Percentiles rank a stretch among this genome's conserved stretches.
These are phyloP conservation scores for Raffaelea ambrosiae DNA, from an alignment of 2,329 filamentous ascomycete species.

Conservation along the genomic window DNA sequence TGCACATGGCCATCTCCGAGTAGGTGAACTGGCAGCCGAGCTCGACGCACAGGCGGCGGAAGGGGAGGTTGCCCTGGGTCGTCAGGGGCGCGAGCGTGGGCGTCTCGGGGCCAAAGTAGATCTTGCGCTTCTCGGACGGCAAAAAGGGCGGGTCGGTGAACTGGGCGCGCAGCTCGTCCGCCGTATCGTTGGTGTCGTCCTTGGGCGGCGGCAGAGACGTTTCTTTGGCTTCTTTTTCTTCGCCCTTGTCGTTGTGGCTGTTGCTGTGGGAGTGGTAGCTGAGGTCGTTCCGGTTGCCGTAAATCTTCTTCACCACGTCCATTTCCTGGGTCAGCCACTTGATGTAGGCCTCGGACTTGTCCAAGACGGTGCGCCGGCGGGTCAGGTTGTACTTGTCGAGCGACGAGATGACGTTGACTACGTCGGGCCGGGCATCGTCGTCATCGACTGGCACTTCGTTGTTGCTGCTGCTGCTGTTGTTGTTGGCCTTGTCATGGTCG, in stretches of 20 bases:
- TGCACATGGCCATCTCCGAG: constrained; percentile 94
- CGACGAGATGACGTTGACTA: constrained; percentile 66
- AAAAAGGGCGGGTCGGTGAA: constrained; percentile 82
- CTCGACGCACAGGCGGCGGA: constrained; percentile 80
- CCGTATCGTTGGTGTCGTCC: constrained; percentile 21
- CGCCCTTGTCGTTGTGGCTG: constrained; percentile 23
- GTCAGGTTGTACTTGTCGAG: constrained; percentile 66
- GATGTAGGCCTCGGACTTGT: constrained; percentile 67
- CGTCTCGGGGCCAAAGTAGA: constrained; percentile 93
- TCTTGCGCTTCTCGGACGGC: constrained; percentile 83
- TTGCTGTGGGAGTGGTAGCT: neutral
- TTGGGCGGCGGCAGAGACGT: constrained; percentile 20
- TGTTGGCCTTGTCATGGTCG: too few relatives aligned
- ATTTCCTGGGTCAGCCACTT: constrained; percentile 67
- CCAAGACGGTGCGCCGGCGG: constrained; percentile 61
- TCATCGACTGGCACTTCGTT: too few relatives aligned
- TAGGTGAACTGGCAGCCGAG: constrained; percentile 90
- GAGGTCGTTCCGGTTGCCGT: constrained; percentile 22
- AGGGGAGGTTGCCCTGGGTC: constrained; percentile 93
- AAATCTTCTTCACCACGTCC: constrained; percentile 37
- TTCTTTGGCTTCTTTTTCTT: constrained; percentile 11
- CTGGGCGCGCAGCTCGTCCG: constrained; percentile 65
- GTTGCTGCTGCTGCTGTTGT: too few relatives aligned
- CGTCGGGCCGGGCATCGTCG: constrained; percentile 50
- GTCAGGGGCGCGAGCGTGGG: constrained; percentile 90